Percentiles rank a stretch among this genome's conserved stretches.
These are phyloP conservation scores for Pythium sp. DNA, from an alignment of 352 stramenopile species.

Conservation along the genomic window DNA sequence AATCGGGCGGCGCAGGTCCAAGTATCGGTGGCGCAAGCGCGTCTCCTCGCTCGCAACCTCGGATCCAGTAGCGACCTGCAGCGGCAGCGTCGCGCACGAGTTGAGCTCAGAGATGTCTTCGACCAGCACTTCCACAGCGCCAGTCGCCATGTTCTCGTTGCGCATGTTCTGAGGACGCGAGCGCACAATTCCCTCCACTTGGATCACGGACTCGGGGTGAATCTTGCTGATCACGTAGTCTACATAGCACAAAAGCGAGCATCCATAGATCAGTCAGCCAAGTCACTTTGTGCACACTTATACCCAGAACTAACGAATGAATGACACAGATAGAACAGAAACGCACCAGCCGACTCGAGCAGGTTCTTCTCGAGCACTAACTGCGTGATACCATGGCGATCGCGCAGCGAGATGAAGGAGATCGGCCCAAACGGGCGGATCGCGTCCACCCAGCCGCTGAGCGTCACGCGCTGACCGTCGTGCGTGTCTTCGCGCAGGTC, in stretches of 20 bases:
- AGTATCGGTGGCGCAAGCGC: conserved; percentile 71
- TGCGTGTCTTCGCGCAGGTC: conserved; percentile 52
- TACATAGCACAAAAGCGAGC: not conserved
- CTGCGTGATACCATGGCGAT: conserved; percentile 78
- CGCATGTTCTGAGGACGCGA: conserved; percentile 55
- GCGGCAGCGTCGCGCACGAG: conserved; percentile 44
- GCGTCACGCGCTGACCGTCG: conserved; percentile 48
- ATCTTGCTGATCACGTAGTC: conserved; percentile 48
- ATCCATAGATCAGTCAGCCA: too few species aligned
- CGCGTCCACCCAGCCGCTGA: conserved; percentile 82
- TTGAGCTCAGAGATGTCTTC: conserved; percentile 64
- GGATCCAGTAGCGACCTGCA: conserved; percentile 62
- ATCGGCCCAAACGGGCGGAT: conserved; percentile 74
- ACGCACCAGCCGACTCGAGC: conserved; percentile 35
- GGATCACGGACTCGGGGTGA: conserved; percentile 71
- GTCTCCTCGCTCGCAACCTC: conserved; percentile 70
- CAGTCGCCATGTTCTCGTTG: conserved; percentile 72
- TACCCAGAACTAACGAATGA: too few species aligned
- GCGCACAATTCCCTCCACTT: conserved; percentile 59
- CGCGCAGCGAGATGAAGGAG: conserved; percentile 79
- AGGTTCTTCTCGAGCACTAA: conserved; percentile 71
- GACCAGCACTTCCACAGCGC: conserved; percentile 71
- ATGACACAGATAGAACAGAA: not conserved
- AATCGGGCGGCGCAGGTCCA: conserved; percentile 70
- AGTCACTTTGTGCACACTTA: too few species aligned